A percentile compares a stretch with the other conserved stretches of the same genome.
Conservation (phyloP, 768 basidiomycete species). For the Lanmaoa rubissima region DNA sequence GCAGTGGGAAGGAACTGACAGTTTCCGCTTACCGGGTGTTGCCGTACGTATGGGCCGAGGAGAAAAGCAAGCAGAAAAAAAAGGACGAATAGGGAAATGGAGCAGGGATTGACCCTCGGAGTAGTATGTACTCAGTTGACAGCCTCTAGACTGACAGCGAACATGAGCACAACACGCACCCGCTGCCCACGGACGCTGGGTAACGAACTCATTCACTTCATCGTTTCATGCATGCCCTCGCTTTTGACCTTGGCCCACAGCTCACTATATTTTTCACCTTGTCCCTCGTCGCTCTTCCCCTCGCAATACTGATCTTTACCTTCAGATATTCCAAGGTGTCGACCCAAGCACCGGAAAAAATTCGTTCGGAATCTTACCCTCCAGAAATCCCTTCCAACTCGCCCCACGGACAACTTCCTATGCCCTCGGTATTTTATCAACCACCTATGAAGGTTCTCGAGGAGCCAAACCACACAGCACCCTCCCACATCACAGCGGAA, state of each 20-base stretch:
- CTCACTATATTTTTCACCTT: neutral
- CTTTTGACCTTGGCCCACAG: slow-evolving; percentile 12
- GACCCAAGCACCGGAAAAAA: neutral
- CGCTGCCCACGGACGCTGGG: slow-evolving; percentile 5
- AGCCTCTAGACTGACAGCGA: slow-evolving; percentile 5
- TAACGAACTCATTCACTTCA: slow-evolving; percentile 2
- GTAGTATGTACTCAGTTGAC: neutral
- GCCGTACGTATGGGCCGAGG: neutral
- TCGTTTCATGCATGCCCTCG: slow-evolving; percentile 9
- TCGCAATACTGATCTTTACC: slow-evolving; percentile 9
- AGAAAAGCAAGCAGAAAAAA: neutral
- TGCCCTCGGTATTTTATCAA: slow-evolving; percentile 21
- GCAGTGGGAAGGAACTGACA: slow-evolving; percentile 3
- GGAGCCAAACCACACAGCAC: neutral
- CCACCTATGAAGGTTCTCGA: slow-evolving; percentile 8
- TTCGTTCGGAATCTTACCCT: neutral
- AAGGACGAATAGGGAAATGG: slow-evolving; percentile 13
- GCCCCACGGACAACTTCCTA: neutral
- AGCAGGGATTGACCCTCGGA: neutral
- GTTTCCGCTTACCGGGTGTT: neutral
- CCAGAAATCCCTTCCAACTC: neutral
- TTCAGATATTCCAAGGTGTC: neutral
- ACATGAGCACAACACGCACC: slow-evolving; percentile 31
- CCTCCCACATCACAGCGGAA: slow-evolving; percentile 4
- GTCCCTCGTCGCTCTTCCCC: neutral